Evolutionary conservation across 352 stramenopile species (phyloP).

Genomic region (Aphanomyces astaci): DNA sequence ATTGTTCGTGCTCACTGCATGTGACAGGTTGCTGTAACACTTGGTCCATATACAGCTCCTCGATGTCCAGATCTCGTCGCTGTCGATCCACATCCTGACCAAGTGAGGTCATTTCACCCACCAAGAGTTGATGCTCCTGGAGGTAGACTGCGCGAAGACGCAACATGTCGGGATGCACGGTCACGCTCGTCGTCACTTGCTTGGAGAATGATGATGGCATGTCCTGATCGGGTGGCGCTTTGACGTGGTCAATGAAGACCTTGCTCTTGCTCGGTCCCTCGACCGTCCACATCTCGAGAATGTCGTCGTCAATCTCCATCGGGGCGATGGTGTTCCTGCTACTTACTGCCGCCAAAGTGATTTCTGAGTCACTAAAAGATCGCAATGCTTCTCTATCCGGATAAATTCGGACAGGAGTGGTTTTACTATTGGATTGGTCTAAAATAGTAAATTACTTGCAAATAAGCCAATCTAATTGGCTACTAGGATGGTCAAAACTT

Average conservation of each 20-base stretch:
- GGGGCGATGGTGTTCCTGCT: not conserved
- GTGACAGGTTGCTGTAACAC: not conserved
- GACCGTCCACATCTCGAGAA: constrained; percentile 4
- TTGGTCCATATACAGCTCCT: constrained; percentile 14
- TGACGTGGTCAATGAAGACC: not conserved
- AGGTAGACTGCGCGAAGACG: not conserved
- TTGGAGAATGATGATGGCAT: not conserved
- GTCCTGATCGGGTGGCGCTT: not conserved
- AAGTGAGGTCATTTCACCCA: not conserved
- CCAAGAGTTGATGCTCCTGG: not conserved
- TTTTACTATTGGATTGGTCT: too few relatives aligned
- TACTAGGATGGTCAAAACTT: too few relatives aligned
- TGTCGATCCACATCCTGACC: not conserved
- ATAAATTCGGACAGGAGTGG: too few relatives aligned
- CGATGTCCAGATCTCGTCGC: constrained; percentile 7
- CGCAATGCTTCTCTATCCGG: not conserved
- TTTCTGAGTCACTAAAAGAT: not conserved
- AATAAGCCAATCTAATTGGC: too few relatives aligned
- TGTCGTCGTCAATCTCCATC: constrained; percentile 11
- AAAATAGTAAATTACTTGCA: too few relatives aligned
- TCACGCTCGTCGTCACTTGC: not conserved
- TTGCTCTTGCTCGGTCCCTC: not conserved
- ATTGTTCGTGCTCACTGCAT: not conserved
- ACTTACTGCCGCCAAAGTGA: not conserved
- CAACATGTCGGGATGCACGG: not conserved